A percentile compares a stretch with the other conserved stretches of the same genome.
These are phyloP conservation scores for Neonectria magnoliae DNA, from an alignment of 2,329 filamentous ascomycete genomes.

Conservation along the genomic window DNA sequence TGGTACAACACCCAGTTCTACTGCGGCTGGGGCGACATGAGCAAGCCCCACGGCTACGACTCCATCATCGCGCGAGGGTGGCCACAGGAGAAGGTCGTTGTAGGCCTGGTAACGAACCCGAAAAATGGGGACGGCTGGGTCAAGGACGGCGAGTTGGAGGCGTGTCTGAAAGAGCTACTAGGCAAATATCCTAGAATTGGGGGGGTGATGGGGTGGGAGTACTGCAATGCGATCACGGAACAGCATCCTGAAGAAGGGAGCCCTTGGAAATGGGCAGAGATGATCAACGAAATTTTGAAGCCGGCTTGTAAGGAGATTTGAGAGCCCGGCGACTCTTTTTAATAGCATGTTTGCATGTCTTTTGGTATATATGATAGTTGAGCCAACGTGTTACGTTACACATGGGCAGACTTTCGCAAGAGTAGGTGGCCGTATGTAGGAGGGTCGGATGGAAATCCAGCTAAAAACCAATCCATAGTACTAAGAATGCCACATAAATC, in stretches of 20 bases:
- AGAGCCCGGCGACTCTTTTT: neutral
- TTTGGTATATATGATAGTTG: neutral
- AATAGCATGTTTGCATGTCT: neutral
- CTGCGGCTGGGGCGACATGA: conserved; percentile 78
- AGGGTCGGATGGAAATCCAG: too few species aligned
- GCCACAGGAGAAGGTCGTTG: conserved; percentile 74
- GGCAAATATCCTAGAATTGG: conserved; percentile 73
- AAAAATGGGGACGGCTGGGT: conserved; percentile 68
- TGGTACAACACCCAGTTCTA: conserved; percentile 95
- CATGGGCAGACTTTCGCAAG: too few species aligned
- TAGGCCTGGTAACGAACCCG: conserved; percentile 81
- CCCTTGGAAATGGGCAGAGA: conserved; percentile 79
- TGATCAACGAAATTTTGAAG: conserved; percentile 41
- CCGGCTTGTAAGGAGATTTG: neutral
- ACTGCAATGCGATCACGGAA: conserved; percentile 76
- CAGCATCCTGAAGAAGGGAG: conserved; percentile 42
- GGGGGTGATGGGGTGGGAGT: conserved; percentile 93
- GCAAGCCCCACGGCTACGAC: conserved; percentile 54
- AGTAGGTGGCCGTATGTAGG: too few species aligned
- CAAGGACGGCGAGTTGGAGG: conserved; percentile 54
- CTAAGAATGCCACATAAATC: too few species aligned
- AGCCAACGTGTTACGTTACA: too few species aligned
- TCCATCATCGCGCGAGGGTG: conserved; percentile 69
- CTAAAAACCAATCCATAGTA: too few species aligned
- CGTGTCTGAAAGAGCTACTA: conserved; percentile 52